Percentiles rank a stretch among this genome's conserved stretches.
Conservation (phyloP, 139 green algal species). For the Ettlia oleoabundans region DNA sequence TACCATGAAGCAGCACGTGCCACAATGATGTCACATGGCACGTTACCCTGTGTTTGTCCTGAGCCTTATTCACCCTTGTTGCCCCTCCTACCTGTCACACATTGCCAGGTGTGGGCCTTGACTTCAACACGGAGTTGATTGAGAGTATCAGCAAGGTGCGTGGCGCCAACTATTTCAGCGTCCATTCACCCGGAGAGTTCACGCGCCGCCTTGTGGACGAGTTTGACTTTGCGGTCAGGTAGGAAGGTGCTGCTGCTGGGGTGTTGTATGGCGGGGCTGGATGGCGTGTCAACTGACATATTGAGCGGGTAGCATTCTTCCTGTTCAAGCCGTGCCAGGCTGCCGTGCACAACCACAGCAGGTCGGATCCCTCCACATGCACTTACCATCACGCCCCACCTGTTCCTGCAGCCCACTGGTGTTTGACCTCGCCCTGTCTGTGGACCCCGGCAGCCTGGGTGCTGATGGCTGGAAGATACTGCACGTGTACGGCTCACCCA, state of each 20-base stretch:
- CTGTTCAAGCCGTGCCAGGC: too few species aligned
- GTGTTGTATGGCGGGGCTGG: too few species aligned
- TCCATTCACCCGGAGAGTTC: constrained; percentile 47
- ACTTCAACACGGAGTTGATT: constrained; percentile 49
- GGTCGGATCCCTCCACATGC: background rate
- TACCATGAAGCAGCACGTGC: background rate
- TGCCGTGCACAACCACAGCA: too few species aligned
- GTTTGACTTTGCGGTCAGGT: constrained; percentile 44
- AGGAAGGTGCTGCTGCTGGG: background rate
- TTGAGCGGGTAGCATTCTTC: too few species aligned
- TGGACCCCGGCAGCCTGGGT: background rate
- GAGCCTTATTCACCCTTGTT: background rate
- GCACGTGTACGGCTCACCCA: constrained; percentile 37
- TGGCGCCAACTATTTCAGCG: constrained; percentile 45
- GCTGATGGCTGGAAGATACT: constrained; percentile 35
- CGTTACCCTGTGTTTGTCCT: too few species aligned
- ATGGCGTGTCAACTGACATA: too few species aligned
- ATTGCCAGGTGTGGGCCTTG: constrained; percentile 32
- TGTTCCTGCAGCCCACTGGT: constrained; percentile 37
- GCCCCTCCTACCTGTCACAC: background rate
- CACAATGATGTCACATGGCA: background rate
- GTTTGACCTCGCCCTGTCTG: constrained; percentile 39
- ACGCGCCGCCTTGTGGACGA: constrained; percentile 35
- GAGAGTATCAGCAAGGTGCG: constrained; percentile 19
- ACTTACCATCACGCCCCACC: background rate